phyloP scores from a whole-genome alignment of 495 filamentous ascomycete genomes.

The Ascodesmis nigricans region DNA sequence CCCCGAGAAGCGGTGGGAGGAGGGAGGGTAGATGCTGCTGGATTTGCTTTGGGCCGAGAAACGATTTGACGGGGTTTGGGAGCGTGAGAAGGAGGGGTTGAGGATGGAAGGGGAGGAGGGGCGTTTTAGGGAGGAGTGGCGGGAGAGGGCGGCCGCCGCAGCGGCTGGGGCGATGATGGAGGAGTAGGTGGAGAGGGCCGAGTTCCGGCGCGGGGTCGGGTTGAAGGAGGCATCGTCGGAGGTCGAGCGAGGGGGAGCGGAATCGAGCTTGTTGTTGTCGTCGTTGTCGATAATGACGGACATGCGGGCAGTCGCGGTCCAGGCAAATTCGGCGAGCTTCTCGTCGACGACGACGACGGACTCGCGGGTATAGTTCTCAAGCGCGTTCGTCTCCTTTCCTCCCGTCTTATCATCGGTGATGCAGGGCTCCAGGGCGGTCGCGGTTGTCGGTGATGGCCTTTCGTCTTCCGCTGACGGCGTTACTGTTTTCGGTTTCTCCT shows the following conservation, averaged over 20 bases:
- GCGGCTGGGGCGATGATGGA: constrained; percentile 1
- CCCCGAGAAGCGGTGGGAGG: too few relatives aligned
- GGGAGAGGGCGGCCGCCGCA: constrained; percentile 3
- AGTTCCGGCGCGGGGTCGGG: not conserved
- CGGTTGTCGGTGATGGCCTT: too few relatives aligned
- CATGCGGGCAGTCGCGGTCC: not conserved
- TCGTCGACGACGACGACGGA: constrained; percentile 1
- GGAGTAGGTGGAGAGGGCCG: constrained; percentile 4
- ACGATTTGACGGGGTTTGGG: too few relatives aligned
- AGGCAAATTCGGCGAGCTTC: not conserved
- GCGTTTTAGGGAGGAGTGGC: too few relatives aligned
- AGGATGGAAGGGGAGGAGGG: too few relatives aligned
- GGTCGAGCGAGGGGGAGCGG: not conserved
- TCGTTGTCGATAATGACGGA: not conserved
- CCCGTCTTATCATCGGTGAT: too few relatives aligned
- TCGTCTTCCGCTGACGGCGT: too few relatives aligned
- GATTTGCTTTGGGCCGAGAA: too few relatives aligned
- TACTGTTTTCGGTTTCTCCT: not conserved
- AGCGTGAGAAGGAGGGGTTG: too few relatives aligned
- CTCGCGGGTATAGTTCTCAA: not conserved
- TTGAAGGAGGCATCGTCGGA: not conserved
- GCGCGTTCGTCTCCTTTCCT: too few relatives aligned
- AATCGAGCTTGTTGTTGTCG: not conserved
- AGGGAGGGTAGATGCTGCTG: too few relatives aligned
- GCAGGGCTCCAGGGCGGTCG: too few relatives aligned